A percentile compares a stretch with the other conserved stretches of the same genome.
Conservation (phyloP, 2,329 filamentous ascomycete genomes). For the Cladosporium velox region DNA sequence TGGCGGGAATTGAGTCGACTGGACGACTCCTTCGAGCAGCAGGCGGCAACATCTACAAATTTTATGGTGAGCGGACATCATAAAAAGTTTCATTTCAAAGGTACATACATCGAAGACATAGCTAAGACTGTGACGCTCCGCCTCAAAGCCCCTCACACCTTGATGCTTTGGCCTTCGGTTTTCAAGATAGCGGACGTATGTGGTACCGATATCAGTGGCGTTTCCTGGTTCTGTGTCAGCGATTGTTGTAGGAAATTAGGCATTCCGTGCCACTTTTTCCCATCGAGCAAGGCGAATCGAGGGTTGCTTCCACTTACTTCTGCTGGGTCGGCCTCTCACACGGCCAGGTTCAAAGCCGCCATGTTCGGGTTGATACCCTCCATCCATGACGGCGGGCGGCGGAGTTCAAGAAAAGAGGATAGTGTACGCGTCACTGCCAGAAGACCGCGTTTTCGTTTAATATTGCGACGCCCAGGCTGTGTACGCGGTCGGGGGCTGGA, state of each 20-base stretch:
- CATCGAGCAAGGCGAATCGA: not conserved
- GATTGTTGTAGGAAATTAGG: not conserved
- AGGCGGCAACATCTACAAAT: conserved; percentile 77
- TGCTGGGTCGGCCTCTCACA: conserved; percentile 28
- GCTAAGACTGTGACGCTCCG: conserved; percentile 81
- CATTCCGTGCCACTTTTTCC: not conserved
- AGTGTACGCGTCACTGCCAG: not conserved
- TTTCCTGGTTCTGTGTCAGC: conserved; percentile 28
- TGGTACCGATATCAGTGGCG: conserved; percentile 40
- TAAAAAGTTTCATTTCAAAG: not conserved
- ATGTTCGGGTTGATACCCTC: conserved; percentile 29
- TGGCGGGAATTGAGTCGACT: conserved; percentile 87
- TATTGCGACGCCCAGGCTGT: not conserved
- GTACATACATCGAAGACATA: conserved; percentile 81
- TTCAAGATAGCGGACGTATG: conserved; percentile 74
- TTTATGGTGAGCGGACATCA: conserved; percentile 17
- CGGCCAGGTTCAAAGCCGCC: conserved; percentile 31
- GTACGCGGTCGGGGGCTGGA: not conserved
- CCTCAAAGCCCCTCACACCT: conserved; percentile 69
- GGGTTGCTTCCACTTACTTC: conserved; percentile 20
- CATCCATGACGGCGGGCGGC: conserved; percentile 32
- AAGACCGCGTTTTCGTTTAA: not conserved
- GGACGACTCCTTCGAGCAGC: conserved; percentile 71
- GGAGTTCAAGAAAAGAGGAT: not conserved
- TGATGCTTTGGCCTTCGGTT: conserved; percentile 76